These are phyloP conservation scores for Chrysanthemum seticuspe DNA, from an alignment of 129 eudicot genomes.

Conservation along the genomic window DNA sequence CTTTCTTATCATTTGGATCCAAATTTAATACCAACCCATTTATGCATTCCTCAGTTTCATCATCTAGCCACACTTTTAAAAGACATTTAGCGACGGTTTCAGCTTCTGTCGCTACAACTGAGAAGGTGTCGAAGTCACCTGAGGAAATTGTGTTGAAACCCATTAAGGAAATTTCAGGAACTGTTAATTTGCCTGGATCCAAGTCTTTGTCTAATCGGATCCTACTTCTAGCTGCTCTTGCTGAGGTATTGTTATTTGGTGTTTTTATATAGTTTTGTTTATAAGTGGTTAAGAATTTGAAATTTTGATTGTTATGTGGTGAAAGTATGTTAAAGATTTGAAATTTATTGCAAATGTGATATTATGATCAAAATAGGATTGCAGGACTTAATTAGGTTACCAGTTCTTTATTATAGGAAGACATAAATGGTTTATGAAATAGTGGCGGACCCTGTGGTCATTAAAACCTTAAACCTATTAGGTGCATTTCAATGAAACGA, in stretches of 20 bases:
- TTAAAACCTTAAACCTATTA: no score
- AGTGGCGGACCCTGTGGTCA: no score
- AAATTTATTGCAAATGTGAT: no score
- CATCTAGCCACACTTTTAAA: conserved; percentile 28
- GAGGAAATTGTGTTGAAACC: conserved; percentile 93
- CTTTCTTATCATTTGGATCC: conserved; percentile 45
- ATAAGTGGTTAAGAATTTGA: not conserved
- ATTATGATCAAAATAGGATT: no score
- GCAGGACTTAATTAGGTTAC: no score
- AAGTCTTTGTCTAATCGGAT: conserved; percentile 89
- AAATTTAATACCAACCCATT: conserved; percentile 39
- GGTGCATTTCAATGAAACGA: no score
- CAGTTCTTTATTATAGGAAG: no score
- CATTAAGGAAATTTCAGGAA: conserved; percentile 86
- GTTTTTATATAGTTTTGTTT: not conserved
- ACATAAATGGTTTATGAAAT: no score
- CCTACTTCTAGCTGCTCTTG: conserved; percentile 85
- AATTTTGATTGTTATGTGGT: not conserved
- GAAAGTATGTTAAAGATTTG: no score
- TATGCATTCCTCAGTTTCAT: conserved; percentile 18
- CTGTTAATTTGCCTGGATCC: conserved; percentile 82
- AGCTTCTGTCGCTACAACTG: conserved; percentile 68
- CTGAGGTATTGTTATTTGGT: conserved; percentile 47
- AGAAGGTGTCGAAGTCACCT: conserved; percentile 70
- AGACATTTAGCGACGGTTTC: conserved; percentile 26